Evolutionary conservation across 2,329 filamentous ascomycete genomes (phyloP), one percentile per base, ranked within the genome.

Genomic region (Trichoderma guizhouense): DNA sequence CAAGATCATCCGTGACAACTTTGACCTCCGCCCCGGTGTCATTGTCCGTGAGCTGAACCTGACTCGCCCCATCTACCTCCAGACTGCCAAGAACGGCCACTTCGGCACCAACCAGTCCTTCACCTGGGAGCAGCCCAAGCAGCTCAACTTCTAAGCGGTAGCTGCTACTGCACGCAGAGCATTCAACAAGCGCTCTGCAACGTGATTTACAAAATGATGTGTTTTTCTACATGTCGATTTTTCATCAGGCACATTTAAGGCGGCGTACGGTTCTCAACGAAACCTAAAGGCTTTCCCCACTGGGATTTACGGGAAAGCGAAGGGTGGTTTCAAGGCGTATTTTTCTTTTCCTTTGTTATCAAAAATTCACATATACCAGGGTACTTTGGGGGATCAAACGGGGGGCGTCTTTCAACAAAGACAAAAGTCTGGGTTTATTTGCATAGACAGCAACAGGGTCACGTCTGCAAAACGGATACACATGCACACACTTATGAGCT

Each of bases 71-170:
- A 98, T 98, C 88, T 99, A 99, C 92, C 91, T 91, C 89, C 90
- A 95, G 88, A 99, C 96, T 72, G 96, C 96, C 86, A 98, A 98
- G 93, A 98, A 98, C 87, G 96, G 96, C 79, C 96, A 99, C 90
- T 99, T 99, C 86, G 88, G 88, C 77, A 97, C 94, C 85, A 96
- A 98, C 93, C 96, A 97, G 90, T 87, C 84, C 84, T 99, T 99
- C 90, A 90, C 87, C 85, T 99, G 96, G 96, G 96, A 99, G 91
- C 90, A 98, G 90, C 95, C 96, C 81, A 98, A 97, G 93, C 79
- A 88, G 78, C 93, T 99, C 81, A 95, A 93, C 86, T 92, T 93
- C 85, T 98, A 97, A 90, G 83, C 28, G 26, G 28, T 79, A 74
- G 72, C 71, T 62, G 53, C 43, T 64, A 66, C 65, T 26, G 34